Conservation (phyloP, 805 yeast genomes). For the Candida fluviatilis region DNA sequence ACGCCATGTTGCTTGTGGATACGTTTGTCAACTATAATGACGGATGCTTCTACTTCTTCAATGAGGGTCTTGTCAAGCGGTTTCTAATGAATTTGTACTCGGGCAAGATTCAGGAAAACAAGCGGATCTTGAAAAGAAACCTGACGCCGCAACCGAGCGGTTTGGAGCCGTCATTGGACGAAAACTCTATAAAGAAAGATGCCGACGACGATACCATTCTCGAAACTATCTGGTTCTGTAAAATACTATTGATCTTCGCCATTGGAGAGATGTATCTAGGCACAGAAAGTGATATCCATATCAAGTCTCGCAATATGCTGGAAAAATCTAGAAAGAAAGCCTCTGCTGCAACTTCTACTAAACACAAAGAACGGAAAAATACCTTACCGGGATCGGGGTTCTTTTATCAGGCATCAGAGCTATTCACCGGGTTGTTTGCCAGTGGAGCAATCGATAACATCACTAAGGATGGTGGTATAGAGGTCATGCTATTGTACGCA, state of each 20-base stretch:
- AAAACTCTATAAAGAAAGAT: conserved; percentile 39
- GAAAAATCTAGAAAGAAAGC: conserved; percentile 13
- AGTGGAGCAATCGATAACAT: conserved; percentile 77
- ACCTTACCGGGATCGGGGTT: conserved; percentile 76
- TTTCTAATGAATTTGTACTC: conserved; percentile 62
- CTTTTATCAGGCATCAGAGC: conserved; percentile 74
- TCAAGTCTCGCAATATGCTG: conserved; percentile 34
- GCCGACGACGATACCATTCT: conserved; percentile 53
- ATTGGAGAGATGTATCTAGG: conserved; percentile 82
- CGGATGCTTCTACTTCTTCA: conserved; percentile 81
- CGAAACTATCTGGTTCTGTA: conserved; percentile 80
- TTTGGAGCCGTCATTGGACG: conserved; percentile 27
- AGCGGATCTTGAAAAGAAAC: conserved; percentile 33
- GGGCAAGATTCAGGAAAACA: conserved; percentile 38
- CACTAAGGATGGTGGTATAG: conserved; percentile 77
- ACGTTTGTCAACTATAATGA: conserved; percentile 76
- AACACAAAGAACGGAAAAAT: conserved; percentile 17
- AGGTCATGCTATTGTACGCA: conserved; percentile 69
- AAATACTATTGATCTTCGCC: conserved; percentile 67
- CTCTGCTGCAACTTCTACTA: conserved; percentile 8
- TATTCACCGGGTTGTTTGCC: conserved; percentile 72
- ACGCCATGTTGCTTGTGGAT: conserved; percentile 71
- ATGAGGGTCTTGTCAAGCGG: conserved; percentile 73
- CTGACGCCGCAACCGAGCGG: conserved; percentile 11
- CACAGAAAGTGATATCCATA: conserved; percentile 59